These are phyloP conservation scores for Hypomyces rosellus DNA, from an alignment of 2,329 filamentous ascomycete species.

Conservation along the genomic window DNA sequence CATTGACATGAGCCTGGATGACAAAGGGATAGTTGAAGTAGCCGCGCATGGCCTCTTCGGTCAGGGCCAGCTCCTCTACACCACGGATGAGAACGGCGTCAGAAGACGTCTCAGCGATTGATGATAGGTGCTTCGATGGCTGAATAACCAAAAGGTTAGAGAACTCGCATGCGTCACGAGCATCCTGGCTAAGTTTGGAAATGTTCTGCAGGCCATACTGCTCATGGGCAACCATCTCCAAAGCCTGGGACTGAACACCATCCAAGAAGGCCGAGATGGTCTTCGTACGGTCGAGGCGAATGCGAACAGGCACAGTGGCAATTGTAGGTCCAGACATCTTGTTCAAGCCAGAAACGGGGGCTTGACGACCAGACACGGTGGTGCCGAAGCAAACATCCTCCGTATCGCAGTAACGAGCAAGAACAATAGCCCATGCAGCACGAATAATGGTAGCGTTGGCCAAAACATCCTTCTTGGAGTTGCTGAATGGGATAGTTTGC, in stretches of 20 bases:
- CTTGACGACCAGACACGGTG: conserved; percentile 14
- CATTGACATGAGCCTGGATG: not conserved
- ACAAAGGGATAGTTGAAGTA: conserved; percentile 8
- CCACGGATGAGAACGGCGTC: too few species aligned
- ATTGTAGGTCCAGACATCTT: not conserved
- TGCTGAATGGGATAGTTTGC: too few species aligned
- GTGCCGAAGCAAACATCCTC: conserved; percentile 13
- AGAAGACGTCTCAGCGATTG: too few species aligned
- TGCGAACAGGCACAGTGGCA: conserved; percentile 13
- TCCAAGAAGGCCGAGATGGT: conserved; percentile 6
- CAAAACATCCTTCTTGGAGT: not conserved
- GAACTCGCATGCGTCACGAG: conserved; percentile 3
- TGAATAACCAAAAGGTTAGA: conserved; percentile 6
- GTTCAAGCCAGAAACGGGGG: conserved; percentile 3
- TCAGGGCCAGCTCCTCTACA: not conserved
- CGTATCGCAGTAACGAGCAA: conserved; percentile 9
- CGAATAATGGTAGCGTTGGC: conserved; percentile 6
- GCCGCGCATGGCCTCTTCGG: not conserved
- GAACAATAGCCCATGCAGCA: conserved; percentile 7
- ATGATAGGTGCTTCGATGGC: not conserved
- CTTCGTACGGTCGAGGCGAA: conserved; percentile 9
- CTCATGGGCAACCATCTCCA: conserved; percentile 7
- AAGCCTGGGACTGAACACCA: conserved; percentile 12
- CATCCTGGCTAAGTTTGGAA: not conserved
- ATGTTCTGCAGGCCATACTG: conserved; percentile 9